Evolutionary conservation across 1,139 yeast species (phyloP).

Genomic region (Yamadazyma siamensis): DNA sequence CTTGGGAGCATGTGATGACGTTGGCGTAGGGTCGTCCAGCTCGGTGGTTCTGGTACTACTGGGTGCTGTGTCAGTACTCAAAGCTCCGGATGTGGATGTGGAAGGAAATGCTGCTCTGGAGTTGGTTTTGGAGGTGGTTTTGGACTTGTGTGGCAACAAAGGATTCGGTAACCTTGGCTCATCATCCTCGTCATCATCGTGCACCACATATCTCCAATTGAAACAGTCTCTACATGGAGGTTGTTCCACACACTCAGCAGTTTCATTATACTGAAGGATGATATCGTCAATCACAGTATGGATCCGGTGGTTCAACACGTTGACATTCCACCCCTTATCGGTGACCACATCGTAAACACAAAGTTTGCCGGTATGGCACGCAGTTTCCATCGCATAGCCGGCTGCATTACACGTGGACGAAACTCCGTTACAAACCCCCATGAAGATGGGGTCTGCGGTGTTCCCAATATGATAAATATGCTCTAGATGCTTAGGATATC

Average conservation of each 20-base stretch:
- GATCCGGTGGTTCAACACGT: slow-evolving; percentile 82
- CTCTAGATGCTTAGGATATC: slow-evolving; percentile 73
- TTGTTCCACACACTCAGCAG: slow-evolving; percentile 71
- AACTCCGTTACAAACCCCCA: slow-evolving; percentile 98
- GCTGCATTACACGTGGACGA: slow-evolving; percentile 86
- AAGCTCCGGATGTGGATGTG: slow-evolving; percentile 4
- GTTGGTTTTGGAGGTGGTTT: too few species aligned
- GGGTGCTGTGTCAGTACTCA: slow-evolving; percentile 3
- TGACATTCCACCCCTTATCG: slow-evolving; percentile 91
- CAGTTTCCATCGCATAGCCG: slow-evolving; percentile 97
- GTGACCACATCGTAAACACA: slow-evolving; percentile 89
- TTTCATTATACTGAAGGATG: slow-evolving; percentile 64
- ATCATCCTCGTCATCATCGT: slow-evolving; percentile 39
- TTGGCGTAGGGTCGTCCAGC: not conserved
- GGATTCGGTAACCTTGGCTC: slow-evolving; percentile 42
- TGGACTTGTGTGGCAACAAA: slow-evolving; percentile 20
- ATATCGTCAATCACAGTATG: slow-evolving; percentile 89
- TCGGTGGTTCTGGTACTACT: not conserved
- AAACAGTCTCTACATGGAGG: slow-evolving; percentile 87
- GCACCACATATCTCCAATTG: slow-evolving; percentile 80
- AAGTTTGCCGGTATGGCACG: slow-evolving; percentile 87
- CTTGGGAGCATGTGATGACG: slow-evolving; percentile 5
- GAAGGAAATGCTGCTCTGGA: too few species aligned
- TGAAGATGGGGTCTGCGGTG: slow-evolving; percentile 93
- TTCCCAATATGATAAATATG: slow-evolving; percentile 95